phyloP scores from a whole-genome alignment of 208 protist species.

The Leishmania amazonensis region DNA sequence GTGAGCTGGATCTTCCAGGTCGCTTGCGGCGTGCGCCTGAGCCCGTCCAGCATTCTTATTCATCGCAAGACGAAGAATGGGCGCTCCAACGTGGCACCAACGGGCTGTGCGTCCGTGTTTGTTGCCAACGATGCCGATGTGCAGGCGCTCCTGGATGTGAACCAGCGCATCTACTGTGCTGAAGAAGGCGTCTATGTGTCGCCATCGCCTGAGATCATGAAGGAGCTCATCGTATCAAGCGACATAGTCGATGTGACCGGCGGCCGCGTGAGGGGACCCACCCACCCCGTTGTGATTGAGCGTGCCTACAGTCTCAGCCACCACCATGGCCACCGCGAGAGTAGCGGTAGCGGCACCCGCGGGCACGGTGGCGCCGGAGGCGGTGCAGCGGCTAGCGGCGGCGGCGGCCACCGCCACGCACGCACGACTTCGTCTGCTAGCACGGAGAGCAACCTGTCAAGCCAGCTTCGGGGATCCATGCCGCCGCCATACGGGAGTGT shows the following conservation, averaged over 20 bases:
- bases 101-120: constrained; percentile 82
- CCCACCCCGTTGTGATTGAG: constrained; percentile 82
- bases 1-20: constrained; percentile 77
- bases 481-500: constrained; percentile 27
- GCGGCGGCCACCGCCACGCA: constrained; percentile 11
- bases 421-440: constrained; percentile 14
- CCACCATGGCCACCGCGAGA: constrained; percentile 26
- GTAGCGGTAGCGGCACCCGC: constrained; percentile 4
- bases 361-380: background rate
- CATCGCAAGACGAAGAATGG: constrained; percentile 73
- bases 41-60: constrained; percentile 61
- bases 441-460: constrained; percentile 26
- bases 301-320: constrained; percentile 60
- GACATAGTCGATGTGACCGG: constrained; percentile 57
- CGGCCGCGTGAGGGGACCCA: constrained; percentile 63
- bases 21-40: constrained; percentile 62
- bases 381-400: background rate
- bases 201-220: constrained; percentile 52
- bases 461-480: constrained; percentile 16
- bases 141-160: constrained; percentile 56
- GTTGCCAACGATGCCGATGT: constrained; percentile 55
- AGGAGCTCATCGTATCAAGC: constrained; percentile 47
- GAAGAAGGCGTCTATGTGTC: constrained; percentile 72
- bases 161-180: constrained; percentile 80
- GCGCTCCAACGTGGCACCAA: constrained; percentile 44